Base-by-base conservation (phyloP, 1,284 basidiomycete species). In the Coniophora puteana region DNA sequence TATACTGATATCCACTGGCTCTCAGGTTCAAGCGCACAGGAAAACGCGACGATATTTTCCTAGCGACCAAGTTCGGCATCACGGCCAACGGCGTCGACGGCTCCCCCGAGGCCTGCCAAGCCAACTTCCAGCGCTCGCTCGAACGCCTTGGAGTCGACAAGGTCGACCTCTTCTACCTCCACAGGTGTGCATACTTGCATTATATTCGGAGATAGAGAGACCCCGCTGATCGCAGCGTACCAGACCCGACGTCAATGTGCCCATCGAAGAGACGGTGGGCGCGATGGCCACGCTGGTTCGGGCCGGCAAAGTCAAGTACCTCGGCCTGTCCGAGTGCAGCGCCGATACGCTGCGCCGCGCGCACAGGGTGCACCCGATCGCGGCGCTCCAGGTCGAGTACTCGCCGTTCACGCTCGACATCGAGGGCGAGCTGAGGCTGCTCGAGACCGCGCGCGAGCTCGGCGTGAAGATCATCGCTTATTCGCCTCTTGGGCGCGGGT, bases 281-380 rank as follows among this genome's bases (percentile, higher is more conserved):
- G 65, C 53, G 7, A 56, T 67, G 53, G 62, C 52, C n/a, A 51
- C 65, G 34, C 50, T 63, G 12, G 62, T 66, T 23, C 62, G 64
- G 35, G 57, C 52, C 24, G 68, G 71, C 3, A 72, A 70, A 46
- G 59, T 67, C 38, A 64, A 59, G 38, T 64, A 69, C 48, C 55
- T 74, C 4, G 71, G 71, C 3, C 54, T 74, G 16, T 73, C 67
- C 25, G 74, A 77, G 51, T 67, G 65, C 43, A 66, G 60, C 2
- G 65, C 65, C 5, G 54, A 52, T 2, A 73, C 72, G 0, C 53
- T 78, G 16, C 63, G 72, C 11, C 67, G 71, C n/a, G n/a, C 76
- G 2, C 60, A 59, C 20, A 53, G 55, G 5, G 45, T 68, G 12
- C 62, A 65, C 27, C 63, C 62, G 10, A 63, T 76, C 22, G 54